Evolutionary conservation across 345 rosid genomes (phyloP), one percentile per base, ranked within the genome.

Genomic region (Melaleuca quinquenervia): DNA sequence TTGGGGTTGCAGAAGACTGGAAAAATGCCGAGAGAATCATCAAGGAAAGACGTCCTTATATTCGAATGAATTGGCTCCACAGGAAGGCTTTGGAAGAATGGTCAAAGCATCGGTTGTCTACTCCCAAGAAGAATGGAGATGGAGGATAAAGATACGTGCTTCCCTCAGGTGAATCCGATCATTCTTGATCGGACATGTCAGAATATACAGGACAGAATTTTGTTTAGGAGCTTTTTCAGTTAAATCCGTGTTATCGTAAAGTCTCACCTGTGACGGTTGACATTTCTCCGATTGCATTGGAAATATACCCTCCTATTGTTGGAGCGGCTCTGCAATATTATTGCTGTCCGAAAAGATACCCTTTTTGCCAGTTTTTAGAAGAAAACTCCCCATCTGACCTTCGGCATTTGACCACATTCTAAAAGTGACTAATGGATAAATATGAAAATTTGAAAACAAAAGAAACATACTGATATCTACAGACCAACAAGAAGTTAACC

Each of bases 1-100:
- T 95, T 76, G 94, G 90, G 22, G 78, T 94, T 48, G 93, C 88
- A 29, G 96, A 92, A 84, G 94, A 94, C 58, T 94, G 97, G 97
- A 94, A 92, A 86, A 87, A 52, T 45, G 97, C 97, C 0, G 97
- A 95, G 89, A 89, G 87, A 83, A 82, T 89, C 70, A 92, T 95
- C 36, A 84, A 87, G 83, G 91, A 89, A 60, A 93, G 86, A 83
- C 89, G 96, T 32, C 96, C 96, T 75, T 90, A 83, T 70, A 93
- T 95, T 82, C 85, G 44, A 11, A 89, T 95, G 94, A 95, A 95
- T 85, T 49, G 90, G 50, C 92, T 94, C 5, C 98, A 94, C 45
- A 88, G 82, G 83, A 58, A 82, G 56, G 88, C 94, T 32, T 85
- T 94, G 83, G 94, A 94, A 89, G 96, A 92, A 88, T 95, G 96